Conservation (phyloP, 148 eudicot species). For the Rheum nobile region DNA sequence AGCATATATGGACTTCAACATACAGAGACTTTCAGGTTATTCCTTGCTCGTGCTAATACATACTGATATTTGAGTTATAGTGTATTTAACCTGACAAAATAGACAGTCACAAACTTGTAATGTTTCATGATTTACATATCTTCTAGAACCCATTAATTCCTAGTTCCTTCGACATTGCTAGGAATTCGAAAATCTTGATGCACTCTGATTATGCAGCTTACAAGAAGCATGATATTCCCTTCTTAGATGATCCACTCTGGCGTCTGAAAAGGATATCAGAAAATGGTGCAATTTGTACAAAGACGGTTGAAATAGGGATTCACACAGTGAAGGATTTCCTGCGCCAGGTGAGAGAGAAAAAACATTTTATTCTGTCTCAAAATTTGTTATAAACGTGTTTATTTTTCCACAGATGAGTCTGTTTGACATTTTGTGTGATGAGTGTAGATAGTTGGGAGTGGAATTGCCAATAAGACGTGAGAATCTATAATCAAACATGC, state of each 20-base stretch:
- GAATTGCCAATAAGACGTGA: conserved; percentile 56
- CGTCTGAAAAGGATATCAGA: conserved; percentile 53
- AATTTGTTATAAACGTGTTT: neutral
- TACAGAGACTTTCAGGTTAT: too few relatives aligned
- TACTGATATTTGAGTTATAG: too few relatives aligned
- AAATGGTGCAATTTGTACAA: conserved; percentile 45
- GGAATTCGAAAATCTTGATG: neutral
- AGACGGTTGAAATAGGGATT: conserved; percentile 27
- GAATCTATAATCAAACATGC: conserved; percentile 61
- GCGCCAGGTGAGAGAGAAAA: conserved; percentile 32
- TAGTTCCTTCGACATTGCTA: neutral
- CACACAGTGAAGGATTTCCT: conserved; percentile 22
- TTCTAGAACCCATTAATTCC: neutral
- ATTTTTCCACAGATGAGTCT: neutral
- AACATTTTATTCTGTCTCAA: neutral
- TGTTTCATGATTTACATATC: neutral
- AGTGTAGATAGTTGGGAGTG: conserved; percentile 41
- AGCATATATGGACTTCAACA: too few relatives aligned
- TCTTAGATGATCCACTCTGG: conserved; percentile 66
- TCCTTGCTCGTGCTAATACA: too few relatives aligned
- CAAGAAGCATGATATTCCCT: conserved; percentile 26
- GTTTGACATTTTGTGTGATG: neutral
- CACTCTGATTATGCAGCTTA: conserved; percentile 13
- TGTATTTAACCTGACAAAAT: too few relatives aligned
- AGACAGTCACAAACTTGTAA: neutral